Evolutionary conservation across 805 yeast species (phyloP), one percentile per base, ranked within the genome.

Genomic region (Candida maris): DNA sequence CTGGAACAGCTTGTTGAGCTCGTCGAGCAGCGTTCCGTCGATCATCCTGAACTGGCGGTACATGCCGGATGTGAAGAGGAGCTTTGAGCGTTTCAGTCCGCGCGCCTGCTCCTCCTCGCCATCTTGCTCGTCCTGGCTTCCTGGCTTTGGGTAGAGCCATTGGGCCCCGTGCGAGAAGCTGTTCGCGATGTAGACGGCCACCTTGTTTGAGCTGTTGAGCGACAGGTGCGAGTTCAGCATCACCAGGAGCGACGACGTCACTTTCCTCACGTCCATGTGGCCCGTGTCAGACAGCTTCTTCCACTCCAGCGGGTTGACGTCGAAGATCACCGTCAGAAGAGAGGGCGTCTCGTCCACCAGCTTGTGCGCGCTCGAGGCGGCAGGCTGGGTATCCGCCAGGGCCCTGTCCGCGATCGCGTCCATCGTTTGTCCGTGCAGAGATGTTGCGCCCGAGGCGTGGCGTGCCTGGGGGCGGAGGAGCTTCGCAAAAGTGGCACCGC

Each of bases 201-300:
- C 94, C 52, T 76, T 76, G 57, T 93, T 93, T 24, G 88, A 77
- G 48, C 84, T 85, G 59, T 85, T 85, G 34, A 86, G 68, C 0
- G 97, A 81, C 31, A 93, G 57, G 58, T 93, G 98, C 2, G 95
- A 88, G 58, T 93, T 93, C 34, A 89, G 58, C 51, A 83, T 79
- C 17, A 93, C 87, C 21, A 87, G 60, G 6, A 89, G 53, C 2
- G 89, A 67, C 44, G 82, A 73, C 5, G 83, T 59, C 6, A 82
- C 77, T 28, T 79, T 77, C 42, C 73, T 69, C 16, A 86, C 59
- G 28, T 77, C 53, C n/a, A 72, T 58, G 41, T 66, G 67, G 4
- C 39, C 40, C 4, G 37, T 34, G 30, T 71, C 71, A 63, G 65
- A 36, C 13, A 73, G 53, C 27, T 62, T 61, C 39, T 53, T 64